These are phyloP conservation scores for Claviceps pazoutovae DNA, from an alignment of 2,329 filamentous ascomycete species.

Conservation along the genomic window DNA sequence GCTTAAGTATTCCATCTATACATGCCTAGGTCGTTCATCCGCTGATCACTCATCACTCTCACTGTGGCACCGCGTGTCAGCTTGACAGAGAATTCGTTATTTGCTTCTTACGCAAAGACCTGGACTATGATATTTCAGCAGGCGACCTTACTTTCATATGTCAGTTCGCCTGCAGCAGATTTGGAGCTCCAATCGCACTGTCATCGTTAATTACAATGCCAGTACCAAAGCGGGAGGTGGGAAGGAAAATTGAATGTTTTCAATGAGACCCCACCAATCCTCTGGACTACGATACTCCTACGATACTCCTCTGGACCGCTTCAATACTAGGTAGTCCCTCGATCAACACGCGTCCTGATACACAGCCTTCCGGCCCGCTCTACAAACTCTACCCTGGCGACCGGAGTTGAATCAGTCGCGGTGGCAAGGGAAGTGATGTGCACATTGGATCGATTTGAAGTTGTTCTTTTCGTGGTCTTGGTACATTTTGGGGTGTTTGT, in stretches of 20 bases:
- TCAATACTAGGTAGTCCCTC: background rate
- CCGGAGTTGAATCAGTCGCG: background rate
- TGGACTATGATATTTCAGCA: background rate
- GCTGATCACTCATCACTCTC: too few relatives aligned
- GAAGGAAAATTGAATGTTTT: background rate
- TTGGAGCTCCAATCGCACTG: slow-evolving; percentile 15
- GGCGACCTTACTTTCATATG: slow-evolving; percentile 8
- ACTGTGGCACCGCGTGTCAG: too few relatives aligned
- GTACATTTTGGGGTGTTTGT: background rate
- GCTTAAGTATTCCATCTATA: too few relatives aligned
- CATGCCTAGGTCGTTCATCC: too few relatives aligned
- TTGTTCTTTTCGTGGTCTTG: background rate
- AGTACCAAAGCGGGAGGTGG: background rate
- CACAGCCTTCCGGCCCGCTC: background rate
- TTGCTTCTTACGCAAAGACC: background rate
- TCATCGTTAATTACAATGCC: background rate
- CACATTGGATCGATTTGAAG: background rate
- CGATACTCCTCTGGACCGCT: slow-evolving; percentile 19
- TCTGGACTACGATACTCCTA: slow-evolving; percentile 12
- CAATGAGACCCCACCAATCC: slow-evolving; percentile 15
- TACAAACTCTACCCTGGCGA: background rate
- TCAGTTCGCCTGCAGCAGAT: slow-evolving; percentile 13
- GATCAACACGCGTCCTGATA: background rate
- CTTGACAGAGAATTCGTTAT: background rate
- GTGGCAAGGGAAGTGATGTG: background rate